These are phyloP conservation scores for Colletotrichum sublineola DNA, from an alignment of 2,329 filamentous ascomycete genomes.

Conservation along the genomic window DNA sequence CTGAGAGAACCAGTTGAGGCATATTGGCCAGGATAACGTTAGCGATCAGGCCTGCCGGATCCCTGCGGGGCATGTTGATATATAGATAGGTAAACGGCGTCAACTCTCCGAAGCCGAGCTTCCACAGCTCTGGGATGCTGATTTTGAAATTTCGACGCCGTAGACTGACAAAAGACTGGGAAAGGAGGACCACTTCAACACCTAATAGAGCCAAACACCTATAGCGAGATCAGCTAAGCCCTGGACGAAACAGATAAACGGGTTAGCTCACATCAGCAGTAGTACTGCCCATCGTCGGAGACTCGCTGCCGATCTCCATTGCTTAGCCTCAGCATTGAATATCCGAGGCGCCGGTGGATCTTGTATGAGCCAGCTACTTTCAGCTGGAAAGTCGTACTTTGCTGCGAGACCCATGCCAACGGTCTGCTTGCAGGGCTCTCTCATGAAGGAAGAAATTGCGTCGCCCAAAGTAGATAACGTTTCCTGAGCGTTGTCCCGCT, in stretches of 20 bases:
- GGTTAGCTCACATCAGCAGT: background rate
- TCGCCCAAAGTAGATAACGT: conserved; percentile 18
- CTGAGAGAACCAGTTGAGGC: conserved; percentile 60
- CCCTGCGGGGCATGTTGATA: conserved; percentile 45
- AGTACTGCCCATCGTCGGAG: conserved; percentile 7
- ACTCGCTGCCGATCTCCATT: conserved; percentile 18
- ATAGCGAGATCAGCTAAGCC: too few relatives aligned
- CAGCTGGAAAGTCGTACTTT: conserved; percentile 6
- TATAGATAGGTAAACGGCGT: conserved; percentile 48
- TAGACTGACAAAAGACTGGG: conserved; percentile 37
- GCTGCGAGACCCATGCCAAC: background rate
- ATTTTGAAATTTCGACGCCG: conserved; percentile 40
- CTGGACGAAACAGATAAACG: background rate
- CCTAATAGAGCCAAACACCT: background rate
- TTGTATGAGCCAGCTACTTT: background rate
- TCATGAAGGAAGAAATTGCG: conserved; percentile 20
- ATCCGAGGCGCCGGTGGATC: background rate
- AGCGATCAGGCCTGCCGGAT: conserved; percentile 48
- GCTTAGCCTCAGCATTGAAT: background rate
- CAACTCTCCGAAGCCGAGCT: conserved; percentile 49
- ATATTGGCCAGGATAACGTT: conserved; percentile 59
- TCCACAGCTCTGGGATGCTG: conserved; percentile 45
- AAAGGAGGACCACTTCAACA: conserved; percentile 34
- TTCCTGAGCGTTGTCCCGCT: background rate
- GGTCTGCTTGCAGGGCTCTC: conserved; percentile 8